These are phyloP conservation scores for Dictyophora rubrovolvata DNA, from an alignment of 768 basidiomycete species.

Conservation along the genomic window DNA sequence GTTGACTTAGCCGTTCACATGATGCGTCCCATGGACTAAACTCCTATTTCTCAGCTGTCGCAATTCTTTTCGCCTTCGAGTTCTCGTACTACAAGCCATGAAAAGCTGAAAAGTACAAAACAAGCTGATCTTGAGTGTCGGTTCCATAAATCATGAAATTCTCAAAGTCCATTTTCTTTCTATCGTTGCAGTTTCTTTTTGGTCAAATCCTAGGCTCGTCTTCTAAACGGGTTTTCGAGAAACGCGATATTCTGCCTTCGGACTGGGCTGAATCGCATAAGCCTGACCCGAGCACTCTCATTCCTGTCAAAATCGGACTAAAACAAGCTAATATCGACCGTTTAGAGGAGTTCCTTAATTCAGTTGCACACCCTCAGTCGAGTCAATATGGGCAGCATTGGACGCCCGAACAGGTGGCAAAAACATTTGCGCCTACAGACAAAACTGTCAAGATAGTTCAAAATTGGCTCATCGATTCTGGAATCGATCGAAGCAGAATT, in stretches of 20 bases:
- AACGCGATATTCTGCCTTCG: conserved; percentile 26
- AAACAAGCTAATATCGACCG: conserved; percentile 35
- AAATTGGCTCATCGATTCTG: conserved; percentile 33
- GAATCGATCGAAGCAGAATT: conserved; percentile 29
- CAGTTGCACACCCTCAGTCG: conserved; percentile 42
- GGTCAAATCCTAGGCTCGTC: background rate
- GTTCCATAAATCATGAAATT: background rate
- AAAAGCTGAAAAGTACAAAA: background rate
- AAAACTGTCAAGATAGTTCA: conserved; percentile 33
- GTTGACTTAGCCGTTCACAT: background rate
- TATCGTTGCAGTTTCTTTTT: background rate
- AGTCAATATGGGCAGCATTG: conserved; percentile 42
- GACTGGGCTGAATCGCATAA: conserved; percentile 33
- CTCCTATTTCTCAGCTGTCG: background rate
- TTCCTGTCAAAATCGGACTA: conserved; percentile 43
- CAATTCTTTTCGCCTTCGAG: background rate
- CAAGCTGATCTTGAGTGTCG: background rate
- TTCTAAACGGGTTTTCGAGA: conserved; percentile 17
- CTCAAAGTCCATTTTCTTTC: background rate
- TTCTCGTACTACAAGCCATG: background rate
- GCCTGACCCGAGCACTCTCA: conserved; percentile 23
- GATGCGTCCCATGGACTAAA: background rate
- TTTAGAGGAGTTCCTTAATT: conserved; percentile 35
- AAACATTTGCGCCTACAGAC: conserved; percentile 34
- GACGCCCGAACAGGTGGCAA: conserved; percentile 31